Percentiles rank a stretch among this genome's conserved stretches.
These are phyloP conservation scores for Thermochaetoides thermophila DNA, from an alignment of 495 filamentous ascomycete genomes.

Conservation along the genomic window DNA sequence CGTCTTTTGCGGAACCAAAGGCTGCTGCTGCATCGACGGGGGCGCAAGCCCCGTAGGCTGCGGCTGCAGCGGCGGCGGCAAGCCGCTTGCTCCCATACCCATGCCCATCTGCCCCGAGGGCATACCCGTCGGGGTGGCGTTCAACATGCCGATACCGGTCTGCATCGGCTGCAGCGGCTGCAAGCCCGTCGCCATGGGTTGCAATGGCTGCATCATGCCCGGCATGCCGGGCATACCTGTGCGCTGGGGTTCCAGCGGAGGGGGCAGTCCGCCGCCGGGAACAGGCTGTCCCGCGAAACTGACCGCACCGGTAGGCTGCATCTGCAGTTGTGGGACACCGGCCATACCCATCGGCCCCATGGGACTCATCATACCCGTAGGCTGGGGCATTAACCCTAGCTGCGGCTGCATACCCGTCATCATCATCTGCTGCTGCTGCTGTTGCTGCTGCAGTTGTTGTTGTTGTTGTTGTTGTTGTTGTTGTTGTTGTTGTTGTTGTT, in stretches of 20 bases:
- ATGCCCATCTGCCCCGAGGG: constrained; percentile 9
- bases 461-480: no score
- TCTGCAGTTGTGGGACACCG: constrained; percentile 36
- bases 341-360: no score
- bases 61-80: constrained; percentile 47
- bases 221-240: constrained; percentile 2
- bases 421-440: constrained; percentile 34
- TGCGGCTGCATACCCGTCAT: constrained; percentile 34
- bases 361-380: constrained; percentile 26
- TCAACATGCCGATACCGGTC: constrained; percentile 31
- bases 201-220: constrained; percentile 36
- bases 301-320: constrained; percentile 24
- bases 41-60: constrained; percentile 34
- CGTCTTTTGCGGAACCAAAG: constrained; percentile 76
- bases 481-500: constrained; percentile 18
- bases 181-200: constrained; percentile 51
- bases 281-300: not conserved
- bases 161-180: constrained; percentile 35
- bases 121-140: constrained; percentile 40
- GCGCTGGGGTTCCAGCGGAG: not conserved
- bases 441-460: constrained; percentile 11
- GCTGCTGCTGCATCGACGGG: constrained; percentile 13
- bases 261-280: not conserved
- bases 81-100: constrained; percentile 32
- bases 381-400: constrained; percentile 39